These are phyloP conservation scores for Prosopis cineraria DNA, from an alignment of 306 rosid genomes.

Conservation along the genomic window DNA sequence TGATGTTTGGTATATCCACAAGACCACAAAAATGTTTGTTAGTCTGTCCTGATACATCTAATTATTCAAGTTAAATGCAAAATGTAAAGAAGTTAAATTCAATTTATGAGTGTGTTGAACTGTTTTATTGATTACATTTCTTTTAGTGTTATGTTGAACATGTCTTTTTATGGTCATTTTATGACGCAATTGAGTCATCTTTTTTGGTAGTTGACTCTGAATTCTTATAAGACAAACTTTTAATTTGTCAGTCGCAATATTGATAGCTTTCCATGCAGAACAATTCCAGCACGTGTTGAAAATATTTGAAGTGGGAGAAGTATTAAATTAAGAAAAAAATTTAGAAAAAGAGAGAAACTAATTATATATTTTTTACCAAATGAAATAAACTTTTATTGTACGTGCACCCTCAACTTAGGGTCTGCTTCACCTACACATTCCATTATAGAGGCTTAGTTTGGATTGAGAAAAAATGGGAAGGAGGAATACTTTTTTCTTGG, in stretches of 20 bases:
- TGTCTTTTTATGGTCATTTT: background rate
- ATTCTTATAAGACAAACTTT: background rate
- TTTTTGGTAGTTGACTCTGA: background rate
- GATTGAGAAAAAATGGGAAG: too few species aligned
- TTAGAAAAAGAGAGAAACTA: background rate
- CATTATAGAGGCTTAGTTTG: too few species aligned
- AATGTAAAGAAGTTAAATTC: background rate
- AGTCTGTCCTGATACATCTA: background rate
- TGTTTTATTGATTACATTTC: background rate
- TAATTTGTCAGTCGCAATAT: background rate
- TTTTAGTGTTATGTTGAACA: background rate
- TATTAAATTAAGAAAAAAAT: background rate
- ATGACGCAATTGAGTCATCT: background rate
- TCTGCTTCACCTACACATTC: too few species aligned
- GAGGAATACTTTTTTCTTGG: too few species aligned
- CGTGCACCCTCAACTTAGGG: too few species aligned
- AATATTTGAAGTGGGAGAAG: background rate
- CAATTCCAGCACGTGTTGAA: background rate
- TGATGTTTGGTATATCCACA: background rate
- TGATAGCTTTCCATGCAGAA: background rate
- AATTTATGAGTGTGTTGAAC: background rate
- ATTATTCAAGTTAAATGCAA: background rate
- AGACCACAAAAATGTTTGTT: too few species aligned
- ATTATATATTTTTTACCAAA: background rate
- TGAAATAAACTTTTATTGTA: background rate